Evolutionary conservation across 768 basidiomycete species (phyloP).

Genomic region (Royoungia palumana): DNA sequence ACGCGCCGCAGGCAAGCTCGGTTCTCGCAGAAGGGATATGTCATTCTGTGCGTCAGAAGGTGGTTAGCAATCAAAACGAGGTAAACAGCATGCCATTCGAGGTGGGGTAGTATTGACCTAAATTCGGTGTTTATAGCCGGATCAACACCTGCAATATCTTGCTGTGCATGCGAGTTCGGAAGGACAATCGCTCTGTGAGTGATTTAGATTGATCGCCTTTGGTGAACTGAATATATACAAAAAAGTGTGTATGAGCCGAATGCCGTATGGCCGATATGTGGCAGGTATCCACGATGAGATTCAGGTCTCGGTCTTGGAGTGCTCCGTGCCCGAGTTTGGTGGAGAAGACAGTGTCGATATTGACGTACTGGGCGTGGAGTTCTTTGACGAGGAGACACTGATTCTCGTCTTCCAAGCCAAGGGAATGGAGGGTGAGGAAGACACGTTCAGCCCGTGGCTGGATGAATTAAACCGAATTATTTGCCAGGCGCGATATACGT

Average conservation of each 20-base stretch:
- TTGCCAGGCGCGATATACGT: conserved; percentile 51
- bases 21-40: conserved; percentile 29
- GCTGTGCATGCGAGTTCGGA: conserved; percentile 42
- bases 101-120: conserved; percentile 25
- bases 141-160: conserved; percentile 51
- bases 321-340: conserved; percentile 36
- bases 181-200: conserved; percentile 48
- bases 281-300: conserved; percentile 40
- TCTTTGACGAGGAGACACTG: conserved; percentile 73
- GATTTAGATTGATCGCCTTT: conserved; percentile 20
- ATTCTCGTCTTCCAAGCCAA: conserved; percentile 60
- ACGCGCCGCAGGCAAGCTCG: conserved; percentile 30
- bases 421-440: conserved; percentile 45
- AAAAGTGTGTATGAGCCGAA: conserved; percentile 56
- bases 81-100: conserved; percentile 36
- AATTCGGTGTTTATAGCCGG: conserved; percentile 36
- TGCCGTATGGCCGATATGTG: conserved; percentile 46
- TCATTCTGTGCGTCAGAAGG: conserved; percentile 53
- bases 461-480: conserved; percentile 32
- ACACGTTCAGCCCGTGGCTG: conserved; percentile 17
- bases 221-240: conserved; percentile 33
- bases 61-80: conserved; percentile 45
- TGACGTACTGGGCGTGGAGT: conserved; percentile 64
- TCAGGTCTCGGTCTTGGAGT: conserved; percentile 50
- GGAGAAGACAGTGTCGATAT: conserved; percentile 34